A percentile compares a stretch with the other conserved stretches of the same genome.
Conservation (phyloP, 2,329 filamentous ascomycete genomes). For the Fusarium paranaense region DNA sequence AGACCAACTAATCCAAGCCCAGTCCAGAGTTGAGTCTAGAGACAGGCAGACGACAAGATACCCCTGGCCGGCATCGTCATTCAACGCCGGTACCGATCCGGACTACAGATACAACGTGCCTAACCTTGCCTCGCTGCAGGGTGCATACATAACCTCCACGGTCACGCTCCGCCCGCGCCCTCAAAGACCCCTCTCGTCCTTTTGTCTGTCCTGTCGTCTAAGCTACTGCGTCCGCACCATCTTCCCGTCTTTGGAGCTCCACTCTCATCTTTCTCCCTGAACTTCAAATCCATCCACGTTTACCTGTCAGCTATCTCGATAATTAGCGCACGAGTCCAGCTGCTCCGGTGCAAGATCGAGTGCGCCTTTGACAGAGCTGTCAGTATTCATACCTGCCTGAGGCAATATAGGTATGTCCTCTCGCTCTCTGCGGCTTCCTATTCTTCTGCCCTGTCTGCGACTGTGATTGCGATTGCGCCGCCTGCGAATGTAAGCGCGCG, state of each 20-base stretch:
- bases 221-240: constrained; percentile 23
- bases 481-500: constrained; percentile 26
- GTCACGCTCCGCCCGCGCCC: constrained; percentile 41
- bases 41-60: constrained; percentile 23
- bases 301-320: constrained; percentile 27
- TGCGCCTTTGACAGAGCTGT: constrained; percentile 2
- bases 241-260: constrained; percentile 21
- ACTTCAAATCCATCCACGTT: constrained; percentile 24
- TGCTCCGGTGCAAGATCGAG: constrained; percentile 18
- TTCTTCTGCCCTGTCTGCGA: constrained; percentile 5
- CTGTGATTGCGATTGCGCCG: not conserved
- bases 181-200: constrained; percentile 33
- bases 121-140: constrained; percentile 33
- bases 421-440: constrained; percentile 1
- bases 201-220: constrained; percentile 30
- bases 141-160: constrained; percentile 41
- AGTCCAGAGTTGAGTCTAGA: constrained; percentile 5
- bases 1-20: constrained; percentile 28
- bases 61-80: constrained; percentile 45
- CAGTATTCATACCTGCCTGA: not conserved
- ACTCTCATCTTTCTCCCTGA: constrained; percentile 33
- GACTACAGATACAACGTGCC: constrained; percentile 40
- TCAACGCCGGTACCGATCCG: constrained; percentile 39
- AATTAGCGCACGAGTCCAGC: constrained; percentile 34
- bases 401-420: constrained; percentile 32